Evolutionary conservation across 495 filamentous ascomycete species (phyloP).

Genomic region (Penicillium pulvis): DNA sequence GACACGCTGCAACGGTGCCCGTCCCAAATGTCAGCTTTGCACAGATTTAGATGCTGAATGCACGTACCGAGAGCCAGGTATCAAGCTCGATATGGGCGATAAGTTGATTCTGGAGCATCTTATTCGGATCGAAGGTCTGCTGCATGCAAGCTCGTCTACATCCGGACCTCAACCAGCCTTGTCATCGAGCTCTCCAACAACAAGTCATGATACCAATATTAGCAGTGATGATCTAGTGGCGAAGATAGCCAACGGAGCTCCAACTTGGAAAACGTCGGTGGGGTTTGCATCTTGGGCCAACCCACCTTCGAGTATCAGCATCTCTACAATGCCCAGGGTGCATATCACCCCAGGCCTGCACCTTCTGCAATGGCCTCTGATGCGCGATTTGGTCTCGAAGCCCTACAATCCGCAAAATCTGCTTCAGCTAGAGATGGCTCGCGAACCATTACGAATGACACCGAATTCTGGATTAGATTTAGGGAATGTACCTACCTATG

Average conservation of each 20-base stretch:
- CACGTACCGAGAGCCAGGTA: conserved; percentile 81
- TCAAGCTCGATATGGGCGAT: conserved; percentile 84
- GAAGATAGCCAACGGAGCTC: conserved; percentile 27
- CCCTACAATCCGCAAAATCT: conserved; percentile 78
- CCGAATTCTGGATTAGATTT: conserved; percentile 66
- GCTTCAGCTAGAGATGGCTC: conserved; percentile 78
- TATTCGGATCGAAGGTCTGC: conserved; percentile 71
- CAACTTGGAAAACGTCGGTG: conserved; percentile 50
- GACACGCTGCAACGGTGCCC: conserved; percentile 79
- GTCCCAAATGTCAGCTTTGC: conserved; percentile 82
- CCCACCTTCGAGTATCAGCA: conserved; percentile 57
- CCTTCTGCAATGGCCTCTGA: conserved; percentile 78
- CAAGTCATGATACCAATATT: not conserved
- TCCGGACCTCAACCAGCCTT: conserved; percentile 18
- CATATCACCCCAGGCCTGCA: conserved; percentile 80
- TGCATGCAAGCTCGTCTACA: conserved; percentile 63
- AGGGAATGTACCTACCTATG: conserved; percentile 72
- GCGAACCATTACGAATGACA: conserved; percentile 65
- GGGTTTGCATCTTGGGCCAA: conserved; percentile 75
- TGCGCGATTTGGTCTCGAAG: conserved; percentile 71
- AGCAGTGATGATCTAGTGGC: not conserved
- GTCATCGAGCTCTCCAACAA: not conserved
- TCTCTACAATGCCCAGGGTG: conserved; percentile 81
- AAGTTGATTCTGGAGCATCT: conserved; percentile 81
- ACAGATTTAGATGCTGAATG: conserved; percentile 80